Percentiles rank a stretch among this genome's conserved stretches.
phyloP scores from a whole-genome alignment of 306 rosid genomes.

The Quercus glauca region DNA sequence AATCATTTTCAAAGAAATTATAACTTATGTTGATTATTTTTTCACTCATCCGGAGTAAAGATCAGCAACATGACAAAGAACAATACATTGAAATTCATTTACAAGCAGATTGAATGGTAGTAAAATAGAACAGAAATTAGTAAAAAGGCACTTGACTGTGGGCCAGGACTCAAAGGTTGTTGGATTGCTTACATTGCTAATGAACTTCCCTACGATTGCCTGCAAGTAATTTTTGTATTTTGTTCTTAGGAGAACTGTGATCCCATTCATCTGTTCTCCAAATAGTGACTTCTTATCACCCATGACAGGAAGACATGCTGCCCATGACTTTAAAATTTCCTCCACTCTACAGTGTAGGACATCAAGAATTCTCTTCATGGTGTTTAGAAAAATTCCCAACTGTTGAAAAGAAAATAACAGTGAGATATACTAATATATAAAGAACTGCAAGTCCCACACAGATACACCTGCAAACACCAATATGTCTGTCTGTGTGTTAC shows the following conservation, averaged over 20 bases:
- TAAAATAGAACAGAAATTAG: background rate
- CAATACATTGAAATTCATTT: background rate
- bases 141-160: slow-evolving; percentile 1
- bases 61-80: background rate
- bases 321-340: slow-evolving; percentile 90
- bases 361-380: slow-evolving; percentile 91
- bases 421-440: slow-evolving; percentile 13
- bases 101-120: background rate
- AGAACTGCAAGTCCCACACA: background rate
- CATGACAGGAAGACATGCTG: slow-evolving; percentile 69
- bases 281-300: slow-evolving; percentile 74
- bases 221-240: slow-evolving; percentile 92
- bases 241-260: slow-evolving; percentile 84
- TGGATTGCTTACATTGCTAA: slow-evolving; percentile 65
- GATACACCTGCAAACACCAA: background rate
- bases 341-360: slow-evolving; percentile 89
- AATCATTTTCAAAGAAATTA: background rate
- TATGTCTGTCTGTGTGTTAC: background rate
- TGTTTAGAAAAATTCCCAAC: slow-evolving; percentile 90
- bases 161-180: background rate
- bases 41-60: background rate
- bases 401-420: slow-evolving; percentile 27
- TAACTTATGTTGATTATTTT: background rate
- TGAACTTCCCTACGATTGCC: slow-evolving; percentile 86
- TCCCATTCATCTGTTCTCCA: slow-evolving; percentile 91